A percentile compares a stretch with the other conserved stretches of the same genome.
phyloP scores from a whole-genome alignment of 805 yeast genomes.

The Yamadazyma akitaensis region DNA sequence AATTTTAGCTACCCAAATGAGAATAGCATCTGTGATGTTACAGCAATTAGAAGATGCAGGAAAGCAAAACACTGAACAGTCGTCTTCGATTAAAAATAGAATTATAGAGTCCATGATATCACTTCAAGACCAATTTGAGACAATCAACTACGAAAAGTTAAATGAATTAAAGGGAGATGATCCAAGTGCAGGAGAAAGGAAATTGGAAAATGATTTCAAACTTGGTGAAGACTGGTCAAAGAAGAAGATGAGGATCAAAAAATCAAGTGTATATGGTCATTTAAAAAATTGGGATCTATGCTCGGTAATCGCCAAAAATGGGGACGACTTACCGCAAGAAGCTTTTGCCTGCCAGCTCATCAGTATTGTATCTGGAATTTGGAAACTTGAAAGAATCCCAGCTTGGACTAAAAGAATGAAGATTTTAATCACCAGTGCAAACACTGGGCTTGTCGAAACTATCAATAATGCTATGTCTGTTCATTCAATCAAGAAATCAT shows the following conservation, averaged over 20 bases:
- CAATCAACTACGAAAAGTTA: slow-evolving; percentile 30
- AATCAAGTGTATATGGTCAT: slow-evolving; percentile 78
- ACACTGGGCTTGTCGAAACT: slow-evolving; percentile 91
- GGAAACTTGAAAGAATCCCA: slow-evolving; percentile 66
- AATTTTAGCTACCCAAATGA: slow-evolving; percentile 83
- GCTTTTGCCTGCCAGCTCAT: slow-evolving; percentile 96
- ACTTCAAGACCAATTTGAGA: slow-evolving; percentile 40
- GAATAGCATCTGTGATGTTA: slow-evolving; percentile 94
- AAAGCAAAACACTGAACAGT: slow-evolving; percentile 45
- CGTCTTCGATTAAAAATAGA: slow-evolving; percentile 23
- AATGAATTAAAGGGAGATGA: slow-evolving; percentile 60
- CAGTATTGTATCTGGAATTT: slow-evolving; percentile 78
- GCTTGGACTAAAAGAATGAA: slow-evolving; percentile 95
- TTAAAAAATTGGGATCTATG: slow-evolving; percentile 90
- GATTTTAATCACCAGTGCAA: slow-evolving; percentile 84
- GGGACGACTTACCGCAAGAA: slow-evolving; percentile 93
- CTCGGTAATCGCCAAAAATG: slow-evolving; percentile 94
- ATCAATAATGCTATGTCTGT: slow-evolving; percentile 91
- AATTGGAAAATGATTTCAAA: slow-evolving; percentile 87
- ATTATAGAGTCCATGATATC: slow-evolving; percentile 33
- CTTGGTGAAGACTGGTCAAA: slow-evolving; percentile 93
- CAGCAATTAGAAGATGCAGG: slow-evolving; percentile 81
- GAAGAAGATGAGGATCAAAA: slow-evolving; percentile 76
- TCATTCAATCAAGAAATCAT: slow-evolving; percentile 90
- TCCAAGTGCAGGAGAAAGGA: slow-evolving; percentile 70